Percentiles rank a stretch among this genome's conserved stretches.
Conservation (phyloP, 495 filamentous ascomycete genomes). For the Viridothelium virens region DNA sequence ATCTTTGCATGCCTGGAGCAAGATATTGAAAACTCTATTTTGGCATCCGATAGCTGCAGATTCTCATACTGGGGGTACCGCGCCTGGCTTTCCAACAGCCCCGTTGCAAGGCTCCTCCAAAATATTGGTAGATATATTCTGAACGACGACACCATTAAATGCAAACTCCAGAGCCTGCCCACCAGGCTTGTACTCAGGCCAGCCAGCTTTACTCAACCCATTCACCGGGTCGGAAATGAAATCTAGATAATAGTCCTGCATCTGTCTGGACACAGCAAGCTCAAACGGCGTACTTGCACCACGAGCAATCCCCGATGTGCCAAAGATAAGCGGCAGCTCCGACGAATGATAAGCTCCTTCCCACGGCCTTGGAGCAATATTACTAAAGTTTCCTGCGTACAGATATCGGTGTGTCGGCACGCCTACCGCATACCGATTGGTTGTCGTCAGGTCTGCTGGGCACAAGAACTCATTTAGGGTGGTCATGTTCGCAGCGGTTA, state of each 20-base stretch:
- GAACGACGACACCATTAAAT: slow-evolving; percentile 20
- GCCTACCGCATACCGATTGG: slow-evolving; percentile 12
- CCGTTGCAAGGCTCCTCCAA: slow-evolving; percentile 17
- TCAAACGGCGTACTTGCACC: slow-evolving; percentile 34
- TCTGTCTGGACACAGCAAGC: slow-evolving; percentile 28
- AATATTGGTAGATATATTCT: slow-evolving; percentile 16
- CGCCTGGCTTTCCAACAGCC: background rate
- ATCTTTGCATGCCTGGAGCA: too few species aligned
- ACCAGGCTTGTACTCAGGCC: slow-evolving; percentile 17
- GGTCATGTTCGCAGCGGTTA: slow-evolving; percentile 12
- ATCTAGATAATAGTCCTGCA: slow-evolving; percentile 38
- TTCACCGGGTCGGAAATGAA: slow-evolving; percentile 24
- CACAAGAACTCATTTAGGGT: slow-evolving; percentile 18
- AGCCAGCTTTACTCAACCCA: slow-evolving; percentile 17
- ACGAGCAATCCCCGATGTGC: slow-evolving; percentile 31
- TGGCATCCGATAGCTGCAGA: too few species aligned
- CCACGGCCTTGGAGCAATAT: slow-evolving; percentile 34
- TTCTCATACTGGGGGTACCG: background rate
- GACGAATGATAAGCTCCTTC: slow-evolving; percentile 40
- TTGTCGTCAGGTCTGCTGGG: slow-evolving; percentile 17
- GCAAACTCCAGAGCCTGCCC: slow-evolving; percentile 21
- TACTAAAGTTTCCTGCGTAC: slow-evolving; percentile 36
- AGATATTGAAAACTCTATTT: too few species aligned
- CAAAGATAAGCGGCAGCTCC: slow-evolving; percentile 42
- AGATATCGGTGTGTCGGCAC: slow-evolving; percentile 34